These are phyloP conservation scores for Mycena albidolilacea DNA, from an alignment of 768 basidiomycete genomes.

Conservation along the genomic window DNA sequence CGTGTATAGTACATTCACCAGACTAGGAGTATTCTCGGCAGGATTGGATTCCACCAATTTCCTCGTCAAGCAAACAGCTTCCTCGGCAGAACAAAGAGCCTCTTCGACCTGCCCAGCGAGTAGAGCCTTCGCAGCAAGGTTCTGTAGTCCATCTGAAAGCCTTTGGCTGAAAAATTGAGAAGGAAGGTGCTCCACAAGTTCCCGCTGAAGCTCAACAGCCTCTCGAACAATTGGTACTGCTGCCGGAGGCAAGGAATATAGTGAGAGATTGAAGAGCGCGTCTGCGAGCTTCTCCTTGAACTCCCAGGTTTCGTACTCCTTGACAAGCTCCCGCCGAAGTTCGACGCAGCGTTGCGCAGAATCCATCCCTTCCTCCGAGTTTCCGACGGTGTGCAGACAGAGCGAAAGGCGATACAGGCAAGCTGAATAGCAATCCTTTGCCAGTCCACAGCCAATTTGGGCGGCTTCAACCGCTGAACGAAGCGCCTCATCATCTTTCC, in stretches of 20 bases:
- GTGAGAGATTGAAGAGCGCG: slow-evolving; percentile 36
- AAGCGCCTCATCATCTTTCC: slow-evolving; percentile 23
- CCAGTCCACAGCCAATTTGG: slow-evolving; percentile 9
- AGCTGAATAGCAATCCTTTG: slow-evolving; percentile 25
- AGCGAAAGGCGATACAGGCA: slow-evolving; percentile 32
- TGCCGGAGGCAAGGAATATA: slow-evolving; percentile 13
- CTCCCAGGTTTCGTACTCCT: slow-evolving; percentile 30
- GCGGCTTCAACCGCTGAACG: slow-evolving; percentile 26
- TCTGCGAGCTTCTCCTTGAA: slow-evolving; percentile 36
- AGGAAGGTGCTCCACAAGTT: background rate
- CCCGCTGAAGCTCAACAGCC: slow-evolving; percentile 23
- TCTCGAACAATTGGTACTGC: slow-evolving; percentile 28
- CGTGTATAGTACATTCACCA: slow-evolving; percentile 36
- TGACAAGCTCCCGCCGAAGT: slow-evolving; percentile 18
- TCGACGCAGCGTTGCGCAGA: slow-evolving; percentile 30
- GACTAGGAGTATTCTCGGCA: background rate
- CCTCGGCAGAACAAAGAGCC: slow-evolving; percentile 21
- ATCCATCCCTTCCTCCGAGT: slow-evolving; percentile 7
- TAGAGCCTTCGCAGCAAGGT: slow-evolving; percentile 32
- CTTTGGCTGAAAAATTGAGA: slow-evolving; percentile 2
- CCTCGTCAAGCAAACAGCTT: slow-evolving; percentile 26
- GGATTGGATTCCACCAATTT: slow-evolving; percentile 21
- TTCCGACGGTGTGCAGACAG: slow-evolving; percentile 27
- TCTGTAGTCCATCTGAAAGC: slow-evolving; percentile 34
- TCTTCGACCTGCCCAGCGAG: slow-evolving; percentile 25